Conservation (phyloP, 345 rosid genomes). For the Psidium friedrichsthalianum region DNA sequence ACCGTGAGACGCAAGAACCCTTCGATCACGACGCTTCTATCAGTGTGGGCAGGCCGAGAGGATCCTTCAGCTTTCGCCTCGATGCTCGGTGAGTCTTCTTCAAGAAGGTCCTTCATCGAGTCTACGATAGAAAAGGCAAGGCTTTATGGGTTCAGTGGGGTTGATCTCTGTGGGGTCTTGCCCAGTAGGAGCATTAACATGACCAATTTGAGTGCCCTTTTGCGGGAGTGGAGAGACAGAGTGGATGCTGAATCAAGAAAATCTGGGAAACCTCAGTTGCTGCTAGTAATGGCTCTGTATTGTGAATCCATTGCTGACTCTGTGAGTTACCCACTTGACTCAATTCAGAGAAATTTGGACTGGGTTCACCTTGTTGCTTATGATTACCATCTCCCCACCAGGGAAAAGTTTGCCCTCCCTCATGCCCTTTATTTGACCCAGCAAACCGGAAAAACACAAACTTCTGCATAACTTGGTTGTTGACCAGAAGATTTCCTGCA, state of each 20-base stretch:
- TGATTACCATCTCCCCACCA: constrained; percentile 6
- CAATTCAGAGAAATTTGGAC: constrained; percentile 1
- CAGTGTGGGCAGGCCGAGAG: constrained; percentile 15
- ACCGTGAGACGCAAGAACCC: constrained; percentile 18
- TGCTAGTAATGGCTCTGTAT: constrained; percentile 3
- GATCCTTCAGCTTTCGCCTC: background rate
- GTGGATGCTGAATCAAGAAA: constrained; percentile 5
- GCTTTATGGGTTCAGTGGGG: constrained; percentile 14
- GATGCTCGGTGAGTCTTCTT: constrained; percentile 4
- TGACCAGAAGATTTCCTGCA: background rate
- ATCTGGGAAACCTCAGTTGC: background rate
- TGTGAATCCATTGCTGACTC: background rate
- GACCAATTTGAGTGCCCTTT: constrained; percentile 1
- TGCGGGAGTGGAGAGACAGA: constrained; percentile 15
- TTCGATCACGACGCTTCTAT: constrained; percentile 10
- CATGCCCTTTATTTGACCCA: constrained; percentile 17
- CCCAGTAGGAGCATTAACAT: constrained; percentile 3
- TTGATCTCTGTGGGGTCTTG: constrained; percentile 10
- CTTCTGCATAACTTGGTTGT: constrained; percentile 2
- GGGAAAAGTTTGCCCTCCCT: background rate
- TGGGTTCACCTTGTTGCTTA: constrained; percentile 10
- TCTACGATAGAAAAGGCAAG: constrained; percentile 16
- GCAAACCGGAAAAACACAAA: background rate
- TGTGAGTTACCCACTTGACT: constrained; percentile 7
- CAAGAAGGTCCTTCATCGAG: constrained; percentile 11